Base-by-base conservation (phyloP, 23 red algal species). In the Porphyridium purpureum region DNA sequence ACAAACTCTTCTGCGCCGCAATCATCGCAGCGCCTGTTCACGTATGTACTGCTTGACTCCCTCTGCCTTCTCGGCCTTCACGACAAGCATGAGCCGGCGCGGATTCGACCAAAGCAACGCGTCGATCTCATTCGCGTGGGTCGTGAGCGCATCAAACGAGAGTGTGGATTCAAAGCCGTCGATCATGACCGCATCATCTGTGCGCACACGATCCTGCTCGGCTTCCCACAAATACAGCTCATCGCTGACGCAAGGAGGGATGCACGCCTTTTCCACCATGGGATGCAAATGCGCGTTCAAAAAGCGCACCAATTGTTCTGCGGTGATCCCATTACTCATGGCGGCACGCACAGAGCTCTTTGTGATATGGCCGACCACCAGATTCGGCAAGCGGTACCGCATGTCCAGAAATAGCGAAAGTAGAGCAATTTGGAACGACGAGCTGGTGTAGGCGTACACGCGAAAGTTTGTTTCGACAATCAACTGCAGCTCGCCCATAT, bases 381-480 rank as follows among this genome's bases (percentile, higher is more conserved):
- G 47, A 35, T 76, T 76, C 4, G 90, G 90, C 62, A 98, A 48
- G 29, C 64, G 74, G 34, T 82, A 86, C 21, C 79, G 55, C 23
- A 98, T 62, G 34, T 83, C 79, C 27, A 73, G 70, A 55, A 98
- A 98, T 19, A 98, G 56, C 19, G 56, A 72, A 2, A 98, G 66
- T 44, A 98, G 64, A 28, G 68, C 72, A 28, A 79, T 82, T 50
- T 98, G 90, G 29, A 98, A 81, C 17, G 25, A 33, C 30, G 71
- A 86, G 21, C 67, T 85, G 3, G 79, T 78, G 66, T 98, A 98
- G 15, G 81, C 90, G 29, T 98, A 98, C 21, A 98, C 61, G 27
- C 90, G 90, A 55, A 86, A 98, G 60, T 98, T 98, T 8, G 80
- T 98, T 35, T 98, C 74, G 15, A 98, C 78, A 23, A 98, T 65